Evolutionary conservation across 2,329 filamentous ascomycete species (phyloP).

Genomic region (Monilinia fructicola): DNA sequence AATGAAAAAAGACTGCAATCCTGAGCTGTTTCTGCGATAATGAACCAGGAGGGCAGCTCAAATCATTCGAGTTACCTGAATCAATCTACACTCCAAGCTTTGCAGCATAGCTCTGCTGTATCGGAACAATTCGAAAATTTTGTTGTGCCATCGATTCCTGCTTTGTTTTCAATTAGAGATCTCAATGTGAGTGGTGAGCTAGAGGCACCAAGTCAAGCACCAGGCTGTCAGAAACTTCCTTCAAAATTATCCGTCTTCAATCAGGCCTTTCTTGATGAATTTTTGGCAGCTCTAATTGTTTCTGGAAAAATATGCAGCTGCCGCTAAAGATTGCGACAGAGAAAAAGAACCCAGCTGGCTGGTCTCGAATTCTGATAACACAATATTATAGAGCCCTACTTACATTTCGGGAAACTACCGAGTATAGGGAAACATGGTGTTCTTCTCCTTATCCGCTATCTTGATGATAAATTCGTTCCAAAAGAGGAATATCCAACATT

Average conservation of each 20-base stretch:
- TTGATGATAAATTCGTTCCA: background rate
- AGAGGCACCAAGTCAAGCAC: background rate
- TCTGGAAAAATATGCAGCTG: background rate
- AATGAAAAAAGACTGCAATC: background rate
- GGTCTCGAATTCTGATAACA: background rate
- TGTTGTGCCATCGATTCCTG: background rate
- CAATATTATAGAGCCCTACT: background rate
- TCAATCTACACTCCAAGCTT: background rate
- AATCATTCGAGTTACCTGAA: background rate
- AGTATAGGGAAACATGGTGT: background rate
- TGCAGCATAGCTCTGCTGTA: background rate
- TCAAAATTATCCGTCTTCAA: background rate
- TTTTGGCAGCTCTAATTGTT: background rate
- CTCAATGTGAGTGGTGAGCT: background rate
- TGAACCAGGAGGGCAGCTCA: background rate
- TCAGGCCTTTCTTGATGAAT: background rate
- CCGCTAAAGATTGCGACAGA: background rate
- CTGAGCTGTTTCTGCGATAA: background rate
- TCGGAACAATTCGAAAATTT: background rate
- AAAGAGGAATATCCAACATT: background rate
- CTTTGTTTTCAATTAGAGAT: background rate
- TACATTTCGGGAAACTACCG: background rate
- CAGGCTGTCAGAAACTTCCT: background rate
- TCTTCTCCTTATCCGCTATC: background rate
- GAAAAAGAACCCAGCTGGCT: background rate